Percentiles rank a stretch among this genome's conserved stretches.
Evolutionary conservation across 1,139 yeast genomes (phyloP).

Genomic region (Suzukiozyma palmioleophila): DNA sequence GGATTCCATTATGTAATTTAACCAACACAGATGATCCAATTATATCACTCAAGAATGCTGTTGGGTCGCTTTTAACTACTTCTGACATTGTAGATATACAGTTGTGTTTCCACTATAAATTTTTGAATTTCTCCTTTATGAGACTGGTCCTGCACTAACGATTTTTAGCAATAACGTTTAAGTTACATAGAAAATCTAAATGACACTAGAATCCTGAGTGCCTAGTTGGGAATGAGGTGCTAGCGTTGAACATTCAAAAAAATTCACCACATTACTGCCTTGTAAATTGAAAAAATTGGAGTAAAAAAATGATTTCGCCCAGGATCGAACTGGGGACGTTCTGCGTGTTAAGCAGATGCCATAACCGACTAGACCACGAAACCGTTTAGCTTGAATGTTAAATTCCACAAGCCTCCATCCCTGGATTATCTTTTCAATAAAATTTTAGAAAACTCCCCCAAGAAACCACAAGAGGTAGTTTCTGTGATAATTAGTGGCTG

Average conservation of each 20-base stretch:
- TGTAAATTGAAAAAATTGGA: not conserved
- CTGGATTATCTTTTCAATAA: no score
- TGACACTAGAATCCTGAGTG: no score
- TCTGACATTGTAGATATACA: constrained; percentile 4
- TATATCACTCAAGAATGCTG: constrained; percentile 75
- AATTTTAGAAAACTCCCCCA: no score
- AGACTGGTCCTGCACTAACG: not conserved
- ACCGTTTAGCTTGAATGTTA: constrained; percentile 20
- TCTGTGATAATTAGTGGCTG: no score
- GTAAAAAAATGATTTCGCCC: constrained; percentile 78
- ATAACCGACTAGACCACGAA: constrained; percentile 96
- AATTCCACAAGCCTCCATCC: no score
- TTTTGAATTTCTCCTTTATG: not conserved
- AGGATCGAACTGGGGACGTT: constrained; percentile 99
- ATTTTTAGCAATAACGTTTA: not conserved
- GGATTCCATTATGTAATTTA: constrained; percentile 81
- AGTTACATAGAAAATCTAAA: no score
- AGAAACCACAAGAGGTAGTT: no score
- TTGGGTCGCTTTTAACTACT: constrained; percentile 47
- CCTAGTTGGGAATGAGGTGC: no score
- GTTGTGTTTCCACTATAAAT: not conserved
- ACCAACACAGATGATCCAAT: constrained; percentile 80
- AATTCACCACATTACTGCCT: no score
- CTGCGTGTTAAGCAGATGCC: constrained; percentile 99
- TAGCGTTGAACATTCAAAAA: no score